Evolutionary conservation across 352 stramenopile species (phyloP), one percentile per base, ranked within the genome.

Genomic region (Pythium grandisporangium): DNA sequence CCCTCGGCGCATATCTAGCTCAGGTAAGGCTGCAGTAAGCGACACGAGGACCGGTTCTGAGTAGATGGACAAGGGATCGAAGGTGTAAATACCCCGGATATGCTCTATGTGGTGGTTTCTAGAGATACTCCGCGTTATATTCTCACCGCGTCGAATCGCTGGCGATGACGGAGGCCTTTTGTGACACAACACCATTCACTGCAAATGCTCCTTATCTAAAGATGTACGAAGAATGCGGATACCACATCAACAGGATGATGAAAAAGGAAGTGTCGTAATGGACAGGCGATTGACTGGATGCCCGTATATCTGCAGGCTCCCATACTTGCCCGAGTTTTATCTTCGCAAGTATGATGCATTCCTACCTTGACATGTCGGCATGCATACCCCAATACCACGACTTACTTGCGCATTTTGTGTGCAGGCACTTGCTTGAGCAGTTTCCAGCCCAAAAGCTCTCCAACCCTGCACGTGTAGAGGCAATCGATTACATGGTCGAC

Each of bases 261-360:
- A 8, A 32, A 32, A 32, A 14, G 8, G 8, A 32, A n/a, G n/a
- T n/a, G n/a, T n/a, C n/a, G n/a, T n/a, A n/a, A n/a, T n/a, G n/a
- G n/a, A n/a, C n/a, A n/a, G n/a, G n/a, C n/a, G n/a, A n/a, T n/a
- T n/a, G n/a, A n/a, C n/a, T n/a, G n/a, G n/a, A n/a, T n/a, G n/a
- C n/a, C n/a, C n/a, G n/a, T n/a, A 32, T 32, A 32, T 32, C 27
- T 32, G 4, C 29, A 89, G 75, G 57, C 45, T 89, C 6, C 55
- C 66, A 6, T 71, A 70, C 37, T 68, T 86, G 59, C 75, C 75
- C 21, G 65, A 83, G 29, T 89, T 89, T 37, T 84, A 81, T 16
- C 42, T 89, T 34, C 79, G 78, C 45, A 81, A 73, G 75, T 85
- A 42, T 38, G 50, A 32, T 12, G 6, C 7, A 27, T n/a, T n/a